Evolutionary conservation across 2,329 filamentous ascomycete genomes (phyloP), one percentile per base, ranked within the genome.

Genomic region (Phaeosphaeriaceae sp.): DNA sequence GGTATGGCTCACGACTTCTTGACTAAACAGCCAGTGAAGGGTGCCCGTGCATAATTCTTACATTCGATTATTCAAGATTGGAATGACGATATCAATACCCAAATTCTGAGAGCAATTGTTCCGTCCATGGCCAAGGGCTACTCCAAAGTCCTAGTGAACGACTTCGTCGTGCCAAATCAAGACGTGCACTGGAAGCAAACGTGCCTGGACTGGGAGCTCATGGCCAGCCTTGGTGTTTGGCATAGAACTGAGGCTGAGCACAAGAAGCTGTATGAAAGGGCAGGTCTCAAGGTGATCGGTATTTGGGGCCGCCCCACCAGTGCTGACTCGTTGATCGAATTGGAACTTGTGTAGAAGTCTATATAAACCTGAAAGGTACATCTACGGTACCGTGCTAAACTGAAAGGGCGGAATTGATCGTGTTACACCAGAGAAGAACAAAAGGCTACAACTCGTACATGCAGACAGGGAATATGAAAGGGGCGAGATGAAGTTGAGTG

Each of bases 1-100:
- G 44, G 18, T 2, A 70, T 71, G 63, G 42, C 58, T 1, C 71
- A 77, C 30, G 72, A 77, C 42, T 76, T 67, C 37, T 21, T 66
- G 36, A 62, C 56, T 3, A 52, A 62, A 29, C 63, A 67, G 37
- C 61, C 64, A 64, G 54, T 76, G 0, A 70, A 74, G 61, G 72
- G 54, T 16, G 64, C 64, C 2, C 56, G 65, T 11, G 60, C 61
- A 3, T 70, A 70, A 33, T 68, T 56, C 39, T 46, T 70, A 0
- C 61, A 66, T 39, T 62, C 56, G 9, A 68, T 70, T 35, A 59
- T 70, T 17, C 67, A 70, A 12, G 66, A 70, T 42, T 70, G 64
- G 63, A 57, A 57, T 34, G 60, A 70, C 33, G 40, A 54, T 2
- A 48, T 60, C 1, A 62, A 61, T 40, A 48, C 52, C 0, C 23